Conservation (phyloP, 1,139 yeast genomes). For the Protomyces lactucae-debilis region DNA sequence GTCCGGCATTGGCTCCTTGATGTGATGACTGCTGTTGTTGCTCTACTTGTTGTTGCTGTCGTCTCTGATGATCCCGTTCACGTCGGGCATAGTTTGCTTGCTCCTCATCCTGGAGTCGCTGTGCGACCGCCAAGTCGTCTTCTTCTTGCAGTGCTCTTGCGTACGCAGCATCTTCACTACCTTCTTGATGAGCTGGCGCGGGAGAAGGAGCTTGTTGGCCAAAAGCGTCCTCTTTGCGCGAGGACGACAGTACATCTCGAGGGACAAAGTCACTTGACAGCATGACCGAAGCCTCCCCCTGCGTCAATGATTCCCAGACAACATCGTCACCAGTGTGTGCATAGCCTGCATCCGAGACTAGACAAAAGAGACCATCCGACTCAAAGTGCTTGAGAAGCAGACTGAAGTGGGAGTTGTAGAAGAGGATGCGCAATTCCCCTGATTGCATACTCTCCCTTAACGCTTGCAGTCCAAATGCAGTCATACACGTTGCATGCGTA, state of each 20-base stretch:
- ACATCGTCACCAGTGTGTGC: constrained; percentile 59
- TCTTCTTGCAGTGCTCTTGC: background rate
- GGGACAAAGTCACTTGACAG: background rate
- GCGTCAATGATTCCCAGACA: constrained; percentile 47
- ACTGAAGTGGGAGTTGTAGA: constrained; percentile 79
- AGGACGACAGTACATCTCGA: background rate
- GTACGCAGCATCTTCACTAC: background rate
- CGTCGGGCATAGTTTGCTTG: background rate
- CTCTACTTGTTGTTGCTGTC: background rate
- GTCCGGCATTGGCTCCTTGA: background rate
- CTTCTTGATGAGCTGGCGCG: background rate
- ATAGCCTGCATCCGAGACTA: constrained; percentile 72
- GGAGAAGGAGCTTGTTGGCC: background rate
- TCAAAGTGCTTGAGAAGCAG: constrained; percentile 55
- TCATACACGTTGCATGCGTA: constrained; percentile 53
- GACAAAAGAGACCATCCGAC: constrained; percentile 49
- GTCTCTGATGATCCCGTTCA: background rate
- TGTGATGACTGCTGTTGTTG: background rate
- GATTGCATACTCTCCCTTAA: constrained; percentile 45
- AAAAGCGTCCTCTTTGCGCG: background rate
- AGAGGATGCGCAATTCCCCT: constrained; percentile 58
- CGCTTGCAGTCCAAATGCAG: constrained; percentile 54
- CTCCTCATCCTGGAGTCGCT: background rate
- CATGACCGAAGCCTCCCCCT: constrained; percentile 44
- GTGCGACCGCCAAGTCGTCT: background rate